These are phyloP conservation scores for Saturnispora kantuleensis DNA, from an alignment of 805 yeast species.

Conservation along the genomic window DNA sequence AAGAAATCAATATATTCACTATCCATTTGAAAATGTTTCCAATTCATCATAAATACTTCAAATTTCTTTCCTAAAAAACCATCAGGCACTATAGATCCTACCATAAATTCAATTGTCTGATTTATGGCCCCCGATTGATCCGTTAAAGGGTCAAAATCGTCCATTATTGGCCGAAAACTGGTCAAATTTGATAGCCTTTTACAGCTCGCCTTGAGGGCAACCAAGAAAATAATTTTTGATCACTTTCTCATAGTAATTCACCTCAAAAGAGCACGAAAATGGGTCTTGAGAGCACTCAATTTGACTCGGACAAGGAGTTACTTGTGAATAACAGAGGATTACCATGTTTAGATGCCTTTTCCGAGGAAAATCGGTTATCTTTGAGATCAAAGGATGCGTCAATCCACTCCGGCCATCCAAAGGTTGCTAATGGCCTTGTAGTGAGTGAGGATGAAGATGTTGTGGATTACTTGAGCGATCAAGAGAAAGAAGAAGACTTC, in stretches of 20 bases:
- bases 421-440: background rate
- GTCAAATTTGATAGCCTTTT: too few relatives aligned
- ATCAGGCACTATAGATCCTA: background rate
- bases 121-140: background rate
- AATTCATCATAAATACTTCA: constrained; percentile 9
- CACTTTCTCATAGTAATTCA: too few relatives aligned
- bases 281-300: too few relatives aligned
- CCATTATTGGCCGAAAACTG: too few relatives aligned
- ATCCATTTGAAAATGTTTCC: constrained; percentile 11
- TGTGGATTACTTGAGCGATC: background rate
- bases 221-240: too few relatives aligned
- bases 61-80: background rate
- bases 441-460: constrained; percentile 3
- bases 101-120: background rate
- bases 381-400: too few relatives aligned
- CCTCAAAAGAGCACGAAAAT: too few relatives aligned
- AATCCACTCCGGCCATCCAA: background rate
- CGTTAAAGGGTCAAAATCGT: background rate
- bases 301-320: too few relatives aligned
- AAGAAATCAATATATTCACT: constrained; percentile 9
- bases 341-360: too few relatives aligned
- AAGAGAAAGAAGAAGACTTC: background rate
- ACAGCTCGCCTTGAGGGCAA: too few relatives aligned
- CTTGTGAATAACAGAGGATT: too few relatives aligned
- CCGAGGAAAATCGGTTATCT: too few relatives aligned